These are phyloP conservation scores for Prinsepia uniflora DNA, from an alignment of 306 rosid genomes.

Conservation along the genomic window DNA sequence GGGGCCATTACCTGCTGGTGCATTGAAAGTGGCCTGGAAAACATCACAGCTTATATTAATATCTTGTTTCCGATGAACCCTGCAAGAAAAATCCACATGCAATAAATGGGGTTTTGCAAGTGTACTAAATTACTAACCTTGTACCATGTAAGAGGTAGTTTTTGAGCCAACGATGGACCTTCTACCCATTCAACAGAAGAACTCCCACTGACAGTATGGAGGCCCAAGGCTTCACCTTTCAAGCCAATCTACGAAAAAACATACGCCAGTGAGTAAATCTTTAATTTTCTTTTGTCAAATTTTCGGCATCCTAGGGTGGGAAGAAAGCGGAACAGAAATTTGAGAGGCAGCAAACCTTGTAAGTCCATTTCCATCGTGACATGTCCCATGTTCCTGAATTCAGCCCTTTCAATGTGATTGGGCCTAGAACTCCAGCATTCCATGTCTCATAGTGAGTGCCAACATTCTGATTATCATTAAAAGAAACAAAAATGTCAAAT, in stretches of 20 bases:
- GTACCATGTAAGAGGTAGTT: slow-evolving; percentile 90
- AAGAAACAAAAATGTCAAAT: slow-evolving; percentile 7
- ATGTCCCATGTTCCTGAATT: slow-evolving; percentile 86
- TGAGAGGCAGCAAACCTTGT: slow-evolving; percentile 59
- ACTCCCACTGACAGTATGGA: slow-evolving; percentile 74
- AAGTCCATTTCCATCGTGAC: slow-evolving; percentile 79
- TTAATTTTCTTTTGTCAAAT: not conserved
- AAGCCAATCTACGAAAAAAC: slow-evolving; percentile 65
- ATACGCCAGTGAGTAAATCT: slow-evolving; percentile 17
- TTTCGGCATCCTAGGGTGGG: not conserved
- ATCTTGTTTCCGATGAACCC: slow-evolving; percentile 3
- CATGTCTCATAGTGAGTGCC: slow-evolving; percentile 80
- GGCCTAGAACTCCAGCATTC: slow-evolving; percentile 94
- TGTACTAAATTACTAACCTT: slow-evolving; percentile 55
- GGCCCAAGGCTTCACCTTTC: slow-evolving; percentile 67
- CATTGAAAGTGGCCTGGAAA: slow-evolving; percentile 59
- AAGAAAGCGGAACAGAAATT: not conserved
- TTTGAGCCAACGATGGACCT: slow-evolving; percentile 57
- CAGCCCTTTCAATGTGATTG: slow-evolving; percentile 71
- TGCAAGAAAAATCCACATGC: slow-evolving; percentile 4
- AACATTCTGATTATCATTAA: slow-evolving; percentile 54
- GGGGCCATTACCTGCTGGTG: slow-evolving; percentile 73
- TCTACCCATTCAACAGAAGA: slow-evolving; percentile 72
- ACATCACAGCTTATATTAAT: slow-evolving; percentile 19
- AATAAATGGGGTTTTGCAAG: slow-evolving; percentile 11